These are phyloP conservation scores for Cynara cardunculus DNA, from an alignment of 129 eudicot genomes.

Conservation along the genomic window DNA sequence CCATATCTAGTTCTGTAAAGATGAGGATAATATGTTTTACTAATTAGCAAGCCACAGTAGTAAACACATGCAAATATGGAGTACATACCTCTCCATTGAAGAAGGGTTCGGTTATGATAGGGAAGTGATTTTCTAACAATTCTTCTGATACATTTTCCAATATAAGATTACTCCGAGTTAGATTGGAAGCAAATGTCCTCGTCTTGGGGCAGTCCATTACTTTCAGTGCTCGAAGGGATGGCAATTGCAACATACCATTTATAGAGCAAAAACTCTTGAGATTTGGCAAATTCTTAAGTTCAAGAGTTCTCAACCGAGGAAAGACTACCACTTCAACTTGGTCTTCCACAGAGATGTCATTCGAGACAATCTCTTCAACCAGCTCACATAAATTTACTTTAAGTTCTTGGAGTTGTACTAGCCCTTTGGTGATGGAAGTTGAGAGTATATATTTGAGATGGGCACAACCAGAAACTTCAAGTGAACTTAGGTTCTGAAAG, in stretches of 20 bases:
- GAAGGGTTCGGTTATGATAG: conserved; percentile 7
- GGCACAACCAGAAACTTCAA: conserved; percentile 23
- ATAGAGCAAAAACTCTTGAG: conserved; percentile 21
- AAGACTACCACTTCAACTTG: conserved; percentile 2
- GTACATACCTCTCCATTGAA: conserved; percentile 24
- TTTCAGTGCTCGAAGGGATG: conserved; percentile 23
- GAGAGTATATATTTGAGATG: conserved; percentile 27
- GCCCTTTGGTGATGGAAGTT: conserved; percentile 19
- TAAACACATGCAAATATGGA: not conserved
- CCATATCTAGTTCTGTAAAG: not conserved
- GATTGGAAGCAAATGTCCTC: conserved; percentile 16
- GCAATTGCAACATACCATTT: conserved; percentile 13
- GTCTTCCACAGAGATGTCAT: not conserved
- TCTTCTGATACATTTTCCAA: conserved; percentile 5
- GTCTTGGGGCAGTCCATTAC: conserved; percentile 22
- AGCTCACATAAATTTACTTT: conserved; percentile 20
- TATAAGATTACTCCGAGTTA: not conserved
- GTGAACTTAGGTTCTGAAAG: conserved; percentile 19
- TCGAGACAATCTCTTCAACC: conserved; percentile 28
- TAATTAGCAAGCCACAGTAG: not conserved
- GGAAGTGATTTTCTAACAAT: not conserved
- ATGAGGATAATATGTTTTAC: not conserved
- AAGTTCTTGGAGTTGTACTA: conserved; percentile 26
- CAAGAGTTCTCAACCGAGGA: conserved; percentile 25
- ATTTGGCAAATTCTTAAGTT: conserved; percentile 33